Evolutionary conservation across 805 yeast species (phyloP).

Genomic region (Kodamaea laetipori): DNA sequence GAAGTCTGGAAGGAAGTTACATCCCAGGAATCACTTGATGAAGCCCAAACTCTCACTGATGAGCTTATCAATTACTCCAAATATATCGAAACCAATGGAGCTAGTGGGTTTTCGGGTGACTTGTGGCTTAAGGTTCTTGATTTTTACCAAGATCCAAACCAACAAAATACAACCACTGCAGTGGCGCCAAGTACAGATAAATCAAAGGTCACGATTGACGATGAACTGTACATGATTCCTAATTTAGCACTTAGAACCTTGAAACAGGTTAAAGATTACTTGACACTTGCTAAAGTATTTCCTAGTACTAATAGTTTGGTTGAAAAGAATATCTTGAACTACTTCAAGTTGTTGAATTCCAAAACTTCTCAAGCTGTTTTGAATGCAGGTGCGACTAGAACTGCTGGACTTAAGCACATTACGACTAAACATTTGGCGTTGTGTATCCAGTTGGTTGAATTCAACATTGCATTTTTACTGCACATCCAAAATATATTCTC

Average conservation of each 20-base stretch:
- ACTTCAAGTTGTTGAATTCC: conserved; percentile 49
- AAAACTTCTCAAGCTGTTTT: conserved; percentile 61
- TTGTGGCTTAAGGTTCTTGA: conserved; percentile 31
- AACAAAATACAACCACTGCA: neutral
- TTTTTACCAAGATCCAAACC: conserved; percentile 16
- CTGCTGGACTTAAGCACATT: conserved; percentile 74
- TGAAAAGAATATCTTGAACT: conserved; percentile 49
- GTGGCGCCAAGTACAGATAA: neutral
- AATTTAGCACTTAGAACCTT: conserved; percentile 25
- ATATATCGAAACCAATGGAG: conserved; percentile 23
- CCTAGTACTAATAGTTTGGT: conserved; percentile 45
- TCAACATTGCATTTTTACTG: conserved; percentile 38
- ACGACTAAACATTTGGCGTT: conserved; percentile 72
- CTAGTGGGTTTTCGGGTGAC: conserved; percentile 27
- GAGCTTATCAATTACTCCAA: conserved; percentile 28
- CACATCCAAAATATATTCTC: conserved; percentile 26
- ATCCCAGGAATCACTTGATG: conserved; percentile 41
- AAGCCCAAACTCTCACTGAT: conserved; percentile 27
- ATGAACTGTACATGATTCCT: conserved; percentile 34
- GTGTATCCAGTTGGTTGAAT: conserved; percentile 64
- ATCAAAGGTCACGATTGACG: conserved; percentile 18
- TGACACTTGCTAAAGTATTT: conserved; percentile 58
- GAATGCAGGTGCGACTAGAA: conserved; percentile 73
- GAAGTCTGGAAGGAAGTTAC: conserved; percentile 82
- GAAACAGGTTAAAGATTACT: conserved; percentile 48